Evolutionary conservation across 345 rosid species (phyloP).

Genomic region (Melastoma malabathricum): DNA sequence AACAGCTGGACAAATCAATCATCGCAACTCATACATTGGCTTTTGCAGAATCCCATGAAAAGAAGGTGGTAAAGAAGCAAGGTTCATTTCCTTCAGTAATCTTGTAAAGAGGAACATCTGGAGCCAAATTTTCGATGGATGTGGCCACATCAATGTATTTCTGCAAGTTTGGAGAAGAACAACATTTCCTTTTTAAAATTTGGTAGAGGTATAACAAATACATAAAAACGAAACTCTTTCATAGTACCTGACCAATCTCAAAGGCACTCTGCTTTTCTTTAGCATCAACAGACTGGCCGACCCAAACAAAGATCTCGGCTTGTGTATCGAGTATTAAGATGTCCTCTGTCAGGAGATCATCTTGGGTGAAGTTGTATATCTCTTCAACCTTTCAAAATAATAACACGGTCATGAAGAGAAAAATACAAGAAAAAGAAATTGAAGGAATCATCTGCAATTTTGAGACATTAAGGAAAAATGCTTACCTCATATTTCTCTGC

Average conservation of each 20-base stretch:
- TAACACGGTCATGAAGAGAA: slow-evolving; percentile 2
- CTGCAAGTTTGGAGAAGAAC: slow-evolving; percentile 25
- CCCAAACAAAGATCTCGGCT: slow-evolving; percentile 97
- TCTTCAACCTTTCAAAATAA: slow-evolving; percentile 61
- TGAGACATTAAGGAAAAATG: too few species aligned
- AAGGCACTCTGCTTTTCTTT: slow-evolving; percentile 85
- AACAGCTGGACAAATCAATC: too few species aligned
- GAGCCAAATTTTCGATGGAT: slow-evolving; percentile 71
- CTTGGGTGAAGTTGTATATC: slow-evolving; percentile 84
- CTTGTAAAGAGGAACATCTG: slow-evolving; percentile 76
- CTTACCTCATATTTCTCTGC: slow-evolving; percentile 96
- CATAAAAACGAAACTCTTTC: too few species aligned
- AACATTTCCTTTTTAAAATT: neutral
- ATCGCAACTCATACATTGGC: slow-evolving; percentile 41
- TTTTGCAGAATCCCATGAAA: slow-evolving; percentile 81
- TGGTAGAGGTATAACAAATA: too few species aligned
- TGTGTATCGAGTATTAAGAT: slow-evolving; percentile 81
- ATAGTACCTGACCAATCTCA: slow-evolving; percentile 73
- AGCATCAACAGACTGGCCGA: slow-evolving; percentile 73
- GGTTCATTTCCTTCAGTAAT: slow-evolving; percentile 96
- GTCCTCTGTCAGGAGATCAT: slow-evolving; percentile 92
- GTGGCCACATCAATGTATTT: slow-evolving; percentile 67
- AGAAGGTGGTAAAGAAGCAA: slow-evolving; percentile 74
- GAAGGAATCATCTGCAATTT: too few species aligned
- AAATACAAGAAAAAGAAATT: neutral